These are phyloP conservation scores for Anisodus acutangulus DNA, from an alignment of 257 asterid genomes.

Conservation along the genomic window DNA sequence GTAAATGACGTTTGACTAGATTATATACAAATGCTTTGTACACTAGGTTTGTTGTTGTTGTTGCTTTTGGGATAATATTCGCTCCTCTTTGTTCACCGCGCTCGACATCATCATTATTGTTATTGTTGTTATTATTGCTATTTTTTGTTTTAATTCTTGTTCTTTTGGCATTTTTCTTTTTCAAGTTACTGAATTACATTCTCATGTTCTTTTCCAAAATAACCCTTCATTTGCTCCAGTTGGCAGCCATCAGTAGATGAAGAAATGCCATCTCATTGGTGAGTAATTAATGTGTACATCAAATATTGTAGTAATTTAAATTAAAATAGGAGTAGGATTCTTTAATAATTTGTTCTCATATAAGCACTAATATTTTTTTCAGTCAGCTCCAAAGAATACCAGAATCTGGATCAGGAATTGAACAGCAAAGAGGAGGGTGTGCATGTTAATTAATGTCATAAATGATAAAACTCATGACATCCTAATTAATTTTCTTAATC, in stretches of 20 bases:
- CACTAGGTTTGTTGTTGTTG: no score
- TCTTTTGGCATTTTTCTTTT: not conserved
- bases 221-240: conserved; percentile 38
- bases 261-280: conserved; percentile 65
- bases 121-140: no score
- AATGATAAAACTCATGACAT: not conserved
- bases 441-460: conserved; percentile 49
- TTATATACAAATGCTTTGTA: no score
- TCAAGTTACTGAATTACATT: not conserved
- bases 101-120: not conserved
- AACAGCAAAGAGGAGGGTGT: conserved; percentile 65
- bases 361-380: not conserved
- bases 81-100: no score
- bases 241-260: conserved; percentile 59
- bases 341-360: not conserved
- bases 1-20: not conserved
- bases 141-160: not conserved
- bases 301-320: not conserved
- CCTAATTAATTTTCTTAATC: not conserved
- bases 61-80: no score
- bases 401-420: conserved; percentile 69
- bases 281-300: conserved; percentile 33
- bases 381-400: conserved; percentile 66
- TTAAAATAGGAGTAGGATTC: not conserved
- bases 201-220: no score